These are phyloP conservation scores for Leccinum subgranulosum DNA, from an alignment of 768 basidiomycete genomes.

Conservation along the genomic window DNA sequence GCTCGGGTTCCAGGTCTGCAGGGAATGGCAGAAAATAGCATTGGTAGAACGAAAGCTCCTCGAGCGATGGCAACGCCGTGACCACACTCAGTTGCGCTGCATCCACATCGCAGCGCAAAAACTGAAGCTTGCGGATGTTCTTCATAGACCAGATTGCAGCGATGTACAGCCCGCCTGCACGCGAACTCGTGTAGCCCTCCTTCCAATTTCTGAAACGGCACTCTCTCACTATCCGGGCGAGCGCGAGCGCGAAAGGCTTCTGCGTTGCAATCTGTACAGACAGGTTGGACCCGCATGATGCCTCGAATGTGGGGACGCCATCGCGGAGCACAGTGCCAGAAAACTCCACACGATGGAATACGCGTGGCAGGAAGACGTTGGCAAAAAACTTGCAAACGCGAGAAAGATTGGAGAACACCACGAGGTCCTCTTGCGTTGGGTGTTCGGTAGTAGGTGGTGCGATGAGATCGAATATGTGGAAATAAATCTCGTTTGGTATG, in stretches of 20 bases:
- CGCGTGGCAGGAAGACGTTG: slow-evolving; percentile 35
- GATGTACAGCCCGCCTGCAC: not conserved
- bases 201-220: slow-evolving; percentile 4
- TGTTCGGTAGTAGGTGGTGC: slow-evolving; percentile 12
- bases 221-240: not conserved
- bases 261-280: not conserved
- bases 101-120: slow-evolving; percentile 9
- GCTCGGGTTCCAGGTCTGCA: not conserved
- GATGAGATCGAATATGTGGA: slow-evolving; percentile 13
- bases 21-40: not conserved
- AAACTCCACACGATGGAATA: slow-evolving; percentile 35
- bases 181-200: not conserved
- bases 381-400: slow-evolving; percentile 44
- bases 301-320: not conserved
- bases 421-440: slow-evolving; percentile 9
- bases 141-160: slow-evolving; percentile 11
- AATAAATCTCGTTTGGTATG: slow-evolving; percentile 45
- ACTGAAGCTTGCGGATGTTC: slow-evolving; percentile 14
- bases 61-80: slow-evolving; percentile 8
- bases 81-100: slow-evolving; percentile 15
- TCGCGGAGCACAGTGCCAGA: slow-evolving; percentile 12
- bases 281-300: not conserved
- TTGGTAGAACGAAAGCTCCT: slow-evolving; percentile 10
- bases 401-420: slow-evolving; percentile 29
- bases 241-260: not conserved